Conservation (phyloP, 306 rosid genomes). For the Sicyos baderoa region DNA sequence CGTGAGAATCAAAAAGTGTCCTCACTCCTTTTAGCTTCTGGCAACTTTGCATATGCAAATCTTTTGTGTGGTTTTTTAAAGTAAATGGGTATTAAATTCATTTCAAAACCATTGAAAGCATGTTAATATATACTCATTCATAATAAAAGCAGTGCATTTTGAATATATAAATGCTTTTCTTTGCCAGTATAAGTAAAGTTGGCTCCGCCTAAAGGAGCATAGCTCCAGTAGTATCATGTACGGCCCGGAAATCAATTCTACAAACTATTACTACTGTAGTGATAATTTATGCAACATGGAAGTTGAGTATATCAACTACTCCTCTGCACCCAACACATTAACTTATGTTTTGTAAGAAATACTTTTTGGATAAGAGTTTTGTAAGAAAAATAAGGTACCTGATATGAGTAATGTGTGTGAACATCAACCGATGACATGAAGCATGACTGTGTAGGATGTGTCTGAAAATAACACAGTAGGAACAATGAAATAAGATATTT, state of each 20-base stretch:
- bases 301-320: neutral
- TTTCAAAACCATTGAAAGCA: neutral
- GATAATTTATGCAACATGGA: constrained; percentile 9
- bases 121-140: neutral
- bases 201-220: no score
- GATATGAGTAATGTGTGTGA: constrained; percentile 98
- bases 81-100: neutral
- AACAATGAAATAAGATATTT: constrained; percentile 1
- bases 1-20: neutral
- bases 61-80: neutral
- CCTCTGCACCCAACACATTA: neutral
- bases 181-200: neutral
- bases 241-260: neutral
- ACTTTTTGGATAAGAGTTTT: neutral
- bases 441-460: constrained; percentile 98
- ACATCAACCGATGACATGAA: constrained; percentile 97
- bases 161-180: neutral
- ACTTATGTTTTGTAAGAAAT: neutral
- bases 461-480: constrained; percentile 39
- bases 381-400: constrained; percentile 39
- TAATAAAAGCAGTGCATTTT: neutral
- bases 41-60: neutral
- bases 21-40: neutral
- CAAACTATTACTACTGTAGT: neutral
- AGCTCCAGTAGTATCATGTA: no score